Evolutionary conservation across 176 grass and related monocot genomes (phyloP).

Genomic region (Bolboschoenus planiculmis): DNA sequence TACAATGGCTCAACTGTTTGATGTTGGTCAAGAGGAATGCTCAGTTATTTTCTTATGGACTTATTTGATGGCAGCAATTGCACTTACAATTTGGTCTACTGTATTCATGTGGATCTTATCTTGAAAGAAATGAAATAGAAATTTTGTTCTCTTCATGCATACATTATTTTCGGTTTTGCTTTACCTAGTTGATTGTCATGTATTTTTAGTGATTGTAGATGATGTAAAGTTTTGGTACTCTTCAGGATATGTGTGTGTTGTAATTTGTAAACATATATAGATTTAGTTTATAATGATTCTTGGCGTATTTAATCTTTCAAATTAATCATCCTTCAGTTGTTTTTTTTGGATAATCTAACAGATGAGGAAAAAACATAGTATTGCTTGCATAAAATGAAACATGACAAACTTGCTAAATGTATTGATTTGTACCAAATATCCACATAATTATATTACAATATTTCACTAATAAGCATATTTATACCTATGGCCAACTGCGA

Average conservation of each 20-base stretch:
- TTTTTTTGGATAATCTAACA: background rate
- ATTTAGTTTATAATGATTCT: background rate
- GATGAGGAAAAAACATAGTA: too few species aligned
- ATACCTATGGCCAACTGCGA: too few species aligned
- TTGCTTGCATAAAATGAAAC: background rate
- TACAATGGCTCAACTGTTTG: constrained; percentile 50
- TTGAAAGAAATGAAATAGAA: background rate
- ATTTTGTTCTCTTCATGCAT: background rate
- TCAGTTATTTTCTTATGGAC: constrained; percentile 56
- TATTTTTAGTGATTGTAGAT: background rate
- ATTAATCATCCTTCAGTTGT: background rate
- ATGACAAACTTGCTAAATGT: background rate
- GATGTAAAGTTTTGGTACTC: background rate
- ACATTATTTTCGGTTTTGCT: background rate
- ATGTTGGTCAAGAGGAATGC: constrained; percentile 56
- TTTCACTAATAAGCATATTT: too few species aligned
- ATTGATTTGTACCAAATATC: background rate
- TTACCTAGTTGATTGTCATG: background rate
- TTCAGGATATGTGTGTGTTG: background rate
- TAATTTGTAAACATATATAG: background rate
- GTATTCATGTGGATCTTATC: constrained; percentile 43
- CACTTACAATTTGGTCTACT: constrained; percentile 56
- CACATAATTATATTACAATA: too few species aligned
- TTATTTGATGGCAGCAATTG: constrained; percentile 37
- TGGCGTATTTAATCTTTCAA: background rate